Percentiles rank a stretch among this genome's conserved stretches.
These are phyloP conservation scores for Podila minutissima DNA, from an alignment of 192 early-diverging fungal genomes.

Conservation along the genomic window DNA sequence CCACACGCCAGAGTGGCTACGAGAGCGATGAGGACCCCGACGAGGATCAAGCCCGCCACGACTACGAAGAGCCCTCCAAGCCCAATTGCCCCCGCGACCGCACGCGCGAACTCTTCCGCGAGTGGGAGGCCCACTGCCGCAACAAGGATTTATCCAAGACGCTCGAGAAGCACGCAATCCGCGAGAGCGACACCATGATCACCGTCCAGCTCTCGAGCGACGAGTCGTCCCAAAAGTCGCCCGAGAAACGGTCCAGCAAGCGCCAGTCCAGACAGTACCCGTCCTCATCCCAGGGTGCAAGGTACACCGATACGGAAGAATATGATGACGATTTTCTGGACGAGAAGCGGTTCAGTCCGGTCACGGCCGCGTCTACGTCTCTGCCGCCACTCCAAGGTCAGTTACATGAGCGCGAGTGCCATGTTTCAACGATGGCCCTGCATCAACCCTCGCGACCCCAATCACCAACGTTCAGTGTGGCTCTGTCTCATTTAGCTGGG, in stretches of 20 bases:
- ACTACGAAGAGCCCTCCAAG: constrained; percentile 1
- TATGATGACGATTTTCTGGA: background rate
- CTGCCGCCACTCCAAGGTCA: background rate
- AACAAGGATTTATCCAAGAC: constrained; percentile 14
- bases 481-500: constrained; percentile 25
- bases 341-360: background rate
- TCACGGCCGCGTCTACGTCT: background rate
- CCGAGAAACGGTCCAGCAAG: constrained; percentile 4
- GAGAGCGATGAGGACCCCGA: constrained; percentile 6
- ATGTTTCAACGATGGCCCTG: constrained; percentile 37
- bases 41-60: background rate
- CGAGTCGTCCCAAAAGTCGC: constrained; percentile 16
- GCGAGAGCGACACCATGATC: constrained; percentile 41
- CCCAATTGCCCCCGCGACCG: constrained; percentile 24
- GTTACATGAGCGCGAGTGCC: constrained; percentile 16
- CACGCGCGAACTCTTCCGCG: constrained; percentile 54
- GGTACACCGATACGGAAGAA: constrained; percentile 1
- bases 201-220: constrained; percentile 32
- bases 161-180: constrained; percentile 31
- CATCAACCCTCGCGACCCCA: constrained; percentile 35
- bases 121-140: constrained; percentile 52
- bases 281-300: background rate
- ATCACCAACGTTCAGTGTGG: constrained; percentile 28
- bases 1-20: background rate
- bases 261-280: background rate